Percentiles rank a stretch among this genome's conserved stretches.
Conservation (phyloP, 2,329 filamentous ascomycete genomes). For the Dactylellina parvicollis region DNA sequence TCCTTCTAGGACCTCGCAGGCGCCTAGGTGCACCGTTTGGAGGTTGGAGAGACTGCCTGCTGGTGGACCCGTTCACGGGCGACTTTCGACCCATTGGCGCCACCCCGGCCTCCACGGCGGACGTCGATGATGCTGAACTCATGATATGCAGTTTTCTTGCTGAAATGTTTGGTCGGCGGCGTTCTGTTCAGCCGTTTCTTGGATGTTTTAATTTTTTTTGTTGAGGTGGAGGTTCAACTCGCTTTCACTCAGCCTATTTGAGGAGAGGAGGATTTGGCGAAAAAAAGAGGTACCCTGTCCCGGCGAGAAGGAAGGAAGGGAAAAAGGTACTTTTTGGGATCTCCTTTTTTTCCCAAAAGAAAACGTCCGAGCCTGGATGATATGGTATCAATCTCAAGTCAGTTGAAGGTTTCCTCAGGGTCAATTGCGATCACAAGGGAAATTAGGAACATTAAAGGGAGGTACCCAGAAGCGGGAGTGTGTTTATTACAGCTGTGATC, state of each 20-base stretch:
- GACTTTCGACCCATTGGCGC: slow-evolving; percentile 48
- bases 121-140: slow-evolving; percentile 37
- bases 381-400: background rate
- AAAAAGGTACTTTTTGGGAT: slow-evolving; percentile 1
- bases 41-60: slow-evolving; percentile 34
- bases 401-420: slow-evolving; percentile 18
- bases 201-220: slow-evolving; percentile 17
- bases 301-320: slow-evolving; percentile 1
- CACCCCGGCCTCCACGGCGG: slow-evolving; percentile 23
- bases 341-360: background rate
- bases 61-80: slow-evolving; percentile 21
- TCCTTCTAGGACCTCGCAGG: slow-evolving; percentile 25
- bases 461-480: background rate
- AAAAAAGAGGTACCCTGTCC: background rate
- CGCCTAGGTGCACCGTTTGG: slow-evolving; percentile 33
- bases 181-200: background rate
- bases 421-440: slow-evolving; percentile 22
- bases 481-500: background rate
- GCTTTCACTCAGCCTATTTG: slow-evolving; percentile 13
- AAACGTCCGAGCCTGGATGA: slow-evolving; percentile 11
- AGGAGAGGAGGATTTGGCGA: slow-evolving; percentile 31
- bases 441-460: background rate
- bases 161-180: background rate
- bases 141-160: slow-evolving; percentile 22
- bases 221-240: slow-evolving; percentile 40